Conservation (phyloP, 805 yeast genomes). For the Saturnispora bothae region DNA sequence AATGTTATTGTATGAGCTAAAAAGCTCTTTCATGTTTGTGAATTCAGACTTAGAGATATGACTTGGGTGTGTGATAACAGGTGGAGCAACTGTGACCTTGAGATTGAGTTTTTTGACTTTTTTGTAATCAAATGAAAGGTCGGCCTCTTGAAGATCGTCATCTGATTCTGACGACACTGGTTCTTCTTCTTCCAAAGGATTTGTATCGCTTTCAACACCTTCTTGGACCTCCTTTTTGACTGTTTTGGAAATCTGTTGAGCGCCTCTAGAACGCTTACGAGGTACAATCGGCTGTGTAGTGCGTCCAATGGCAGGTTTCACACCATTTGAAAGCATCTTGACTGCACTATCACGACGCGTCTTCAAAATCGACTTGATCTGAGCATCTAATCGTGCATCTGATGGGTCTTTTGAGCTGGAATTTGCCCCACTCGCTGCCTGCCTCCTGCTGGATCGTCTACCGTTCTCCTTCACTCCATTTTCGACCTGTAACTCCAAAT, state of each 20-base stretch:
- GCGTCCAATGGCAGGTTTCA: background rate
- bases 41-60: conserved; percentile 41
- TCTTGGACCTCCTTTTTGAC: background rate
- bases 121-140: background rate
- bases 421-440: background rate
- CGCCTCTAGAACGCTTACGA: background rate
- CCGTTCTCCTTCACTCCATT: background rate
- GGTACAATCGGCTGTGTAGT: background rate
- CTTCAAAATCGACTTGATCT: background rate
- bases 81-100: conserved; percentile 31
- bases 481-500: background rate
- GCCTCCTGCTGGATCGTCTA: background rate
- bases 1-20: conserved; percentile 46
- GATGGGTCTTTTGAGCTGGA: background rate
- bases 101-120: conserved; percentile 16
- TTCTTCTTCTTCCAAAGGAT: background rate
- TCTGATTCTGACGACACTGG: background rate
- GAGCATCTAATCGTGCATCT: background rate
- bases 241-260: background rate
- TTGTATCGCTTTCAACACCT: background rate
- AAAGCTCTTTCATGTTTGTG: conserved; percentile 31
- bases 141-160: background rate
- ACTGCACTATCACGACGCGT: background rate
- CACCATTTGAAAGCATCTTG: too few species aligned
- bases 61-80: conserved; percentile 48